Evolutionary conservation across 208 protist genomes (phyloP).

Genomic region (Acanthamoeba polyphaga): DNA sequence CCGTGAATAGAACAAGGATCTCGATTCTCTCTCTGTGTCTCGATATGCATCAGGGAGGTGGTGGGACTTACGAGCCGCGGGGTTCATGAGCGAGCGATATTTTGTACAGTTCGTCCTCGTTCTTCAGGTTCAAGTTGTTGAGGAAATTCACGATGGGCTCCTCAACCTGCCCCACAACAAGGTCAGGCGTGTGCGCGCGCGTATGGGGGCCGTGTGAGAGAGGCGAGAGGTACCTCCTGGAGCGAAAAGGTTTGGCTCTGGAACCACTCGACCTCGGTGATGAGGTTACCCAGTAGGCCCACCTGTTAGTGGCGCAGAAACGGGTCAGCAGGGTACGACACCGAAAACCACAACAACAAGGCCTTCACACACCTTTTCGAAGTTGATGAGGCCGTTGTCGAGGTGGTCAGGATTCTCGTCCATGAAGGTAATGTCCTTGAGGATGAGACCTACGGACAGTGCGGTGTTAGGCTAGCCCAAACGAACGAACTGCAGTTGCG

Average conservation of each 20-base stretch:
- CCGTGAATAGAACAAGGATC: no score
- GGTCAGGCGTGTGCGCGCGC: background rate
- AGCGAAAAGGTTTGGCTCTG: slow-evolving; percentile 32
- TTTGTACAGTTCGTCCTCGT: slow-evolving; percentile 66
- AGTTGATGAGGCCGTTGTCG: slow-evolving; percentile 65
- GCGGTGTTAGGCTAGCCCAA: background rate
- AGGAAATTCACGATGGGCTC: slow-evolving; percentile 60
- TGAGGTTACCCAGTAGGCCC: slow-evolving; percentile 52
- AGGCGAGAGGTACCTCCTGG: background rate
- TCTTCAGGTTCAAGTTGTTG: slow-evolving; percentile 56
- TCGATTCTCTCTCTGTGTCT: no score
- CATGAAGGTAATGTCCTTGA: slow-evolving; percentile 70
- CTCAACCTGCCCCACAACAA: background rate
- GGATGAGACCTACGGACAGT: background rate
- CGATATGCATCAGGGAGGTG: no score
- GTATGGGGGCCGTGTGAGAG: background rate
- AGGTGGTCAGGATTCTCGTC: slow-evolving; percentile 52
- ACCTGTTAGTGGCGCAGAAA: background rate
- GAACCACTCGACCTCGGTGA: slow-evolving; percentile 20
- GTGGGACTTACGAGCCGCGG: slow-evolving; percentile 29
- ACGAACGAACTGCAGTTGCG: background rate
- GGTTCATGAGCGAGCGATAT: slow-evolving; percentile 43
- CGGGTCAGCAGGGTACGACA: background rate
- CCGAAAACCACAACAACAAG: background rate
- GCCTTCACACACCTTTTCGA: slow-evolving; percentile 2